Evolutionary conservation across 805 yeast genomes (phyloP).

Genomic region (Lipomyces yamanashiensis): DNA sequence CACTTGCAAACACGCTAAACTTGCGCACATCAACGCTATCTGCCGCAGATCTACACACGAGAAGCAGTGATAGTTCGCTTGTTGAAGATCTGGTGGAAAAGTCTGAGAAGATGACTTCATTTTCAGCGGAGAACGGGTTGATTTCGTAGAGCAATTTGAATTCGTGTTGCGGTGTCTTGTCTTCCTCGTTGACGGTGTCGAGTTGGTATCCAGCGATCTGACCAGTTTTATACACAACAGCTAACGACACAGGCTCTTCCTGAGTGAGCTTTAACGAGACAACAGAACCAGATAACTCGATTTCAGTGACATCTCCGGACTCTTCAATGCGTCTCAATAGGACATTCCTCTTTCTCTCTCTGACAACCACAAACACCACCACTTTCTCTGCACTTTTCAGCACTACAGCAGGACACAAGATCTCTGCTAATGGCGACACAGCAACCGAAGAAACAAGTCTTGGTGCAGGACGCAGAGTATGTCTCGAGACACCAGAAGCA

Average conservation of each 20-base stretch:
- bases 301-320: conserved; percentile 18
- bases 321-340: conserved; percentile 25
- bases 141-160: conserved; percentile 14
- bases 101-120: conserved; percentile 11
- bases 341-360: conserved; percentile 22
- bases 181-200: conserved; percentile 3
- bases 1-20: not conserved
- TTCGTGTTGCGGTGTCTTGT: conserved; percentile 1
- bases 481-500: conserved; percentile 26
- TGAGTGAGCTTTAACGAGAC: conserved; percentile 9
- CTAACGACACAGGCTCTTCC: conserved; percentile 2
- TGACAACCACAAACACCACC: conserved; percentile 23
- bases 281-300: conserved; percentile 4
- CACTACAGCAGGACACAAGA: conserved; percentile 29
- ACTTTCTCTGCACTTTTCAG: not conserved
- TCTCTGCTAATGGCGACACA: conserved; percentile 31
- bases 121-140: not conserved
- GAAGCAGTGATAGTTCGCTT: not conserved
- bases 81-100: not conserved
- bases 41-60: conserved; percentile 9
- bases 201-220: conserved; percentile 15
- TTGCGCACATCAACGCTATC: conserved; percentile 20
- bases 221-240: conserved; percentile 22
- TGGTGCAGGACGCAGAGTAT: conserved; percentile 29
- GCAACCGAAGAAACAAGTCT: conserved; percentile 31